Base-by-base conservation (phyloP, 163 green algal species). In the Scenedesmus sp. region DNA sequence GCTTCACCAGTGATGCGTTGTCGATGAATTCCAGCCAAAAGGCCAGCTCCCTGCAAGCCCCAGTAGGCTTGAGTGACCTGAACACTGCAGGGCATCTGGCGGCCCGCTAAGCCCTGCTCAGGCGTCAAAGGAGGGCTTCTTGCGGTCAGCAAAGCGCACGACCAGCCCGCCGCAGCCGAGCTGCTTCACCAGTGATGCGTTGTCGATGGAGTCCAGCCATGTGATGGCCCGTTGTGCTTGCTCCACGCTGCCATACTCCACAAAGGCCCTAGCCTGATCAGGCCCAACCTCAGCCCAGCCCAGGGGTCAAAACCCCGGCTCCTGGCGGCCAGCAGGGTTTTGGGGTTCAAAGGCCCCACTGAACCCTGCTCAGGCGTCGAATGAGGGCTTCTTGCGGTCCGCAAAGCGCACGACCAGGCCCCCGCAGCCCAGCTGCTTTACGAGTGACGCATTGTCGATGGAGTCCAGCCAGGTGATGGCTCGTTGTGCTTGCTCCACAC, bases 391-490 rank as follows among this genome's bases (percentile, higher is more conserved):
- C 85, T 93, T 93, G 34, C 84, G 60, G 90, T 93, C 90, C 12
- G 90, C 90, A 84, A 91, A 93, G 34, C 90, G 83, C 76, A 93
- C 90, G 15, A 93, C 90, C 55, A 93, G 84, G 8, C 90, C 90
- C 18, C 90, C 90, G 56, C 90, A 93, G 76, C 90, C 90, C 20
- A 88, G 76, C 85, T 93, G 90, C 85, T 93, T 93, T n/a, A 93
- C 90, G 20, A 93, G 64, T 4, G 90, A 67, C 13, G 90, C 81
- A 59, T 84, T 70, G 90, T 93, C 90, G 52, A 93, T 90, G 74
- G 79, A 62, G 90, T 93, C 90, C 16, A 93, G 85, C 85, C 84
- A 91, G 5, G 85, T 88, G 85, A 93, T 93, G 60, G 90, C 90
- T 5, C 46, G 26, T n/a, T 74, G 59, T 52, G 90, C 90, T 20